Percentiles rank a stretch among this genome's conserved stretches.
Conservation (phyloP, 1,284 basidiomycete species). For the Moniliophthora roreri region DNA sequence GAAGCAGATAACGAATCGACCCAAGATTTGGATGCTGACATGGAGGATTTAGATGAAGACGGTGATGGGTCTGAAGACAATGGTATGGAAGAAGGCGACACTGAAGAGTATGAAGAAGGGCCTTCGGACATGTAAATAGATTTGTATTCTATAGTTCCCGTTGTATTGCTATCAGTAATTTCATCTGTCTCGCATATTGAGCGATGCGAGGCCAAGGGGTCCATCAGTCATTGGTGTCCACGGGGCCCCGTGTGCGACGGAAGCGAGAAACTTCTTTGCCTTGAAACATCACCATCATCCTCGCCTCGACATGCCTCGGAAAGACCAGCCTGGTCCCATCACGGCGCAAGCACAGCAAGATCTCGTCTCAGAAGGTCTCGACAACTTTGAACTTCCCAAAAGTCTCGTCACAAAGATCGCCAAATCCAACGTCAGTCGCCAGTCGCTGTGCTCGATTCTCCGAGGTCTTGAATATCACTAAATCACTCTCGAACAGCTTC, state of each 20-base stretch:
- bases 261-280: background rate
- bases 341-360: constrained; percentile 76
- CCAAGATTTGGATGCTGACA: constrained; percentile 66
- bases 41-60: constrained; percentile 75
- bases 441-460: no score
- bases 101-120: constrained; percentile 22
- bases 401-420: constrained; percentile 81
- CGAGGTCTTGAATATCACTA: constrained; percentile 2
- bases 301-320: constrained; percentile 54
- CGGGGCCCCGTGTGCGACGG: background rate
- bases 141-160: background rate
- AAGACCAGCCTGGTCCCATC: constrained; percentile 52
- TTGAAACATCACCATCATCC: background rate
- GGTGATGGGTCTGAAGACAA: constrained; percentile 20
- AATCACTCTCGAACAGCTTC: constrained; percentile 53
- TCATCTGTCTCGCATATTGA: background rate
- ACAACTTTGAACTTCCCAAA: constrained; percentile 85
- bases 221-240: no score
- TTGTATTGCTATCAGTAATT: background rate
- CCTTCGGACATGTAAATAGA: background rate
- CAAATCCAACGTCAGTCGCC: constrained; percentile 63
- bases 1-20: constrained; percentile 58
- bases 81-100: constrained; percentile 42
- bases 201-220: background rate
- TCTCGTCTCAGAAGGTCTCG: constrained; percentile 75